Conservation (phyloP, 805 yeast genomes). For the Sungouiella thailandica region DNA sequence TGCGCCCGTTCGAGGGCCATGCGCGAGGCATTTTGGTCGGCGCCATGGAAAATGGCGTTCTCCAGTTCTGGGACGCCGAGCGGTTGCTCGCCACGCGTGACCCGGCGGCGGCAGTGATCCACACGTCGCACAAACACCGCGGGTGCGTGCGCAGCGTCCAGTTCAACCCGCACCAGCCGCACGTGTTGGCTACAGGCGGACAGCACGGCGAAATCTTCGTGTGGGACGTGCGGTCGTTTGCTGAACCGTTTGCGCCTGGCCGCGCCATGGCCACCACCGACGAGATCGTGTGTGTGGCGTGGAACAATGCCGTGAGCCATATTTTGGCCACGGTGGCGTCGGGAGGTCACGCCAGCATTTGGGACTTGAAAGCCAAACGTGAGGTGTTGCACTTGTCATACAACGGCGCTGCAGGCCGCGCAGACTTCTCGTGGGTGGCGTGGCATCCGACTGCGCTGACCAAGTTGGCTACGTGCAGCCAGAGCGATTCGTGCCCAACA, state of each 20-base stretch:
- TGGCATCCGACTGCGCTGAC: constrained; percentile 96
- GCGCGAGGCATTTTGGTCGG: constrained; percentile 68
- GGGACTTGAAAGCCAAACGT: constrained; percentile 86
- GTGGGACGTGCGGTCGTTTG: constrained; percentile 76
- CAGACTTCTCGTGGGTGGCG: constrained; percentile 73
- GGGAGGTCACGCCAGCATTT: constrained; percentile 81
- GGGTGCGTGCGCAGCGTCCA: constrained; percentile 68
- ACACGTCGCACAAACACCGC: constrained; percentile 52
- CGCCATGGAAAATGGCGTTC: constrained; percentile 77
- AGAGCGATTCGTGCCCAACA: constrained; percentile 72
- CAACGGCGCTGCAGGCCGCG: constrained; percentile 52
- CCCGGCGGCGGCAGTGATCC: constrained; percentile 40
- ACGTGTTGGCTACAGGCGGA: constrained; percentile 82
- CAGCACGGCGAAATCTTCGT: constrained; percentile 81
- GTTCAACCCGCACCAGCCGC: constrained; percentile 70
- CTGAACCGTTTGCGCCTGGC: constrained; percentile 66
- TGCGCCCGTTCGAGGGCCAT: constrained; percentile 46
- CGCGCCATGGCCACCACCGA: constrained; percentile 75
- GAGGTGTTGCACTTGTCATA: constrained; percentile 85
- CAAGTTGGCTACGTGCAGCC: constrained; percentile 81
- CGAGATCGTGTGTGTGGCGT: constrained; percentile 73
- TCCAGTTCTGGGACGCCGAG: constrained; percentile 74
- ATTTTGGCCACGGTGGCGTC: constrained; percentile 88
- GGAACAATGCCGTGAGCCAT: constrained; percentile 82
- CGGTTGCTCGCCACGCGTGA: constrained; percentile 40